phyloP scores from a whole-genome alignment of 2,329 filamentous ascomycete genomes.

The Mycosphaerella sp. region DNA sequence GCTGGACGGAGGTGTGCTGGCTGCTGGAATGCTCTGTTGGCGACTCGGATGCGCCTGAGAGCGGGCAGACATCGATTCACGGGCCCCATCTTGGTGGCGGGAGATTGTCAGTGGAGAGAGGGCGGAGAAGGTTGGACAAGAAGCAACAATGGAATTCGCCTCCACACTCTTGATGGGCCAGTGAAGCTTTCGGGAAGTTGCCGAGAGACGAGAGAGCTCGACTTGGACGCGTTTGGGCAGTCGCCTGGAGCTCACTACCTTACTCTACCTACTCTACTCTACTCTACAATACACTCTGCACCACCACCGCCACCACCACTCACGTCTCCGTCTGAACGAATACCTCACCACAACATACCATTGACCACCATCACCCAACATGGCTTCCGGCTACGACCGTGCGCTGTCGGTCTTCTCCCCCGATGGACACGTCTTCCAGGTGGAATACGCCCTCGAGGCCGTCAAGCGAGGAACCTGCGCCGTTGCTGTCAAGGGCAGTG shows the following conservation, averaged over 20 bases:
- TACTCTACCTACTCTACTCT: background rate
- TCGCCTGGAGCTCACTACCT: constrained; percentile 15
- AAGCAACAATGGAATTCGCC: background rate
- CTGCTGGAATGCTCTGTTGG: constrained; percentile 31
- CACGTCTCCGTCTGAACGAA: background rate
- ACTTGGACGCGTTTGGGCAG: constrained; percentile 4
- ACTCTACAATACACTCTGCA: background rate
- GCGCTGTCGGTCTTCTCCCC: constrained; percentile 98
- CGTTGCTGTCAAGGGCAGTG: constrained; percentile 89
- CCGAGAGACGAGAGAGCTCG: background rate
- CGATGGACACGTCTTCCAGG: constrained; percentile 99
- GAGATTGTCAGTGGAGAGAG: background rate
- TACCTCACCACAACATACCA: background rate
- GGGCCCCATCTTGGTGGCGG: constrained; percentile 22
- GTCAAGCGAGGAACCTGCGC: constrained; percentile 99
- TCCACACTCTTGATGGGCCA: background rate
- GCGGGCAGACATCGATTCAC: constrained; percentile 26
- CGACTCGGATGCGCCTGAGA: constrained; percentile 30
- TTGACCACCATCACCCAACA: constrained; percentile 34
- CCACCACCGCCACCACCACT: background rate
- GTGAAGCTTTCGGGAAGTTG: constrained; percentile 6
- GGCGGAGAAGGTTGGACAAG: constrained; percentile 2
- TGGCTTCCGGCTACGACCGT: constrained; percentile 98
- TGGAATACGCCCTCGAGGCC: constrained; percentile 98
- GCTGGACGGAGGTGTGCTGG: constrained; percentile 24